These are phyloP conservation scores for Colletotrichum orbiculare DNA, from an alignment of 2,329 filamentous ascomycete genomes.

Conservation along the genomic window DNA sequence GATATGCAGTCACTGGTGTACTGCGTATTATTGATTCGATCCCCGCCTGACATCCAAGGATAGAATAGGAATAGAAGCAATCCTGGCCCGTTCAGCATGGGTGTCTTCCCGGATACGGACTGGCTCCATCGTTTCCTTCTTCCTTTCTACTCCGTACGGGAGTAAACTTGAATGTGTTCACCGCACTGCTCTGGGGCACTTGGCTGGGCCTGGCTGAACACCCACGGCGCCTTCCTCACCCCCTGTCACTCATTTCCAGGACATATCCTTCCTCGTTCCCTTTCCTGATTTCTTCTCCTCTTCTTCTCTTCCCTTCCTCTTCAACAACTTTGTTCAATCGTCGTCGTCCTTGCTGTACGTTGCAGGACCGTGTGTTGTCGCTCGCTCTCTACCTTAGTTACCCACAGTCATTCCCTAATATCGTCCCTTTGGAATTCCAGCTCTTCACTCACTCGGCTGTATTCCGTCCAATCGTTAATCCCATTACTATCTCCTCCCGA, in stretches of 20 bases:
- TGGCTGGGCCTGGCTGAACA: conserved; percentile 6
- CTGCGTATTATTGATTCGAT: conserved; percentile 3
- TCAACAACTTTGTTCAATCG: conserved; percentile 44
- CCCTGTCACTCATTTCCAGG: conserved; percentile 34
- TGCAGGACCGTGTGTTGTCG: conserved; percentile 41
- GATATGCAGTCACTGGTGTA: conserved; percentile 5
- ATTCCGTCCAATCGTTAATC: conserved; percentile 58
- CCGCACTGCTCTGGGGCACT: conserved; percentile 12
- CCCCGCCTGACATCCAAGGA: not conserved
- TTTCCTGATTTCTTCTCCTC: conserved; percentile 31
- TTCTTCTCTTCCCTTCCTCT: conserved; percentile 41
- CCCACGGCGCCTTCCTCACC: not conserved
- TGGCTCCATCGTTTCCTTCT: conserved; percentile 32
- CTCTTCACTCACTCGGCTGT: conserved; percentile 60
- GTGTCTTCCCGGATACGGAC: conserved; percentile 22
- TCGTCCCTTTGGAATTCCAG: conserved; percentile 49
- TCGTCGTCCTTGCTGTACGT: conserved; percentile 47
- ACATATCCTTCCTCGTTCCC: conserved; percentile 36
- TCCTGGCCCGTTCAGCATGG: not conserved
- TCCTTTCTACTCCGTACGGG: conserved; percentile 7
- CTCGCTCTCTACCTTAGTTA: conserved; percentile 38
- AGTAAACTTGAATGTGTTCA: conserved; percentile 16
- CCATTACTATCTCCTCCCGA: conserved; percentile 37
- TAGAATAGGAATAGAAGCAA: conserved; percentile 10
- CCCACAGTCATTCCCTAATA: conserved; percentile 41